Evolutionary conservation across 2,329 filamentous ascomycete species (phyloP).

Genomic region (Apiospora pterosperma): DNA sequence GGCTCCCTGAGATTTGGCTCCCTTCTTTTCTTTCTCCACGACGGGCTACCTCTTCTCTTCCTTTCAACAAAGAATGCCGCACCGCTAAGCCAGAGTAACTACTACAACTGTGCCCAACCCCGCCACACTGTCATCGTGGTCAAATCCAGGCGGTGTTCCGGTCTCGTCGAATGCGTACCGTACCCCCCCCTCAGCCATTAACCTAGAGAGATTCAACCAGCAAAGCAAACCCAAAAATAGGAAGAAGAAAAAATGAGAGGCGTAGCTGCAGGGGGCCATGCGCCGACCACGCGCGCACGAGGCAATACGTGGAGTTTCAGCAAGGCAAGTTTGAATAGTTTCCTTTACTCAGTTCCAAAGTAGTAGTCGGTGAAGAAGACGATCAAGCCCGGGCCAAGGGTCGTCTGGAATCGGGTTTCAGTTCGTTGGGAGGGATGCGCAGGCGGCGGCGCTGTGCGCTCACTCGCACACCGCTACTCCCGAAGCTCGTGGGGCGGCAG

Average conservation of each 20-base stretch:
- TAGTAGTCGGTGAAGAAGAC: background rate
- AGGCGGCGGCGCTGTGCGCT: background rate
- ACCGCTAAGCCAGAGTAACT: background rate
- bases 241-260: constrained; percentile 24
- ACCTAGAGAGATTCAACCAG: background rate
- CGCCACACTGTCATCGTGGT: background rate
- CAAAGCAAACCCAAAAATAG: background rate
- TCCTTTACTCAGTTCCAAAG: background rate
- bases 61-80: background rate
- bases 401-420: background rate
- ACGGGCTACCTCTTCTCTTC: background rate
- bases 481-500: background rate
- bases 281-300: constrained; percentile 26
- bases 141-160: background rate
- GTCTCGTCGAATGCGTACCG: background rate
- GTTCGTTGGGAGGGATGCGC: background rate
- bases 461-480: background rate
- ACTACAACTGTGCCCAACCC: background rate
- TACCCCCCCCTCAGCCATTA: too few species aligned
- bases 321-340: constrained; percentile 12
- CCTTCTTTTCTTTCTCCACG: background rate
- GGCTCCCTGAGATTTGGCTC: background rate
- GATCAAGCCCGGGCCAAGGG: background rate
- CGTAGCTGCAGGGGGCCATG: constrained; percentile 32
- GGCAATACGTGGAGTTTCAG: constrained; percentile 40